Base-by-base conservation (phyloP, 2,329 filamentous ascomycete species). In the Xenoacremonium recifei region DNA sequence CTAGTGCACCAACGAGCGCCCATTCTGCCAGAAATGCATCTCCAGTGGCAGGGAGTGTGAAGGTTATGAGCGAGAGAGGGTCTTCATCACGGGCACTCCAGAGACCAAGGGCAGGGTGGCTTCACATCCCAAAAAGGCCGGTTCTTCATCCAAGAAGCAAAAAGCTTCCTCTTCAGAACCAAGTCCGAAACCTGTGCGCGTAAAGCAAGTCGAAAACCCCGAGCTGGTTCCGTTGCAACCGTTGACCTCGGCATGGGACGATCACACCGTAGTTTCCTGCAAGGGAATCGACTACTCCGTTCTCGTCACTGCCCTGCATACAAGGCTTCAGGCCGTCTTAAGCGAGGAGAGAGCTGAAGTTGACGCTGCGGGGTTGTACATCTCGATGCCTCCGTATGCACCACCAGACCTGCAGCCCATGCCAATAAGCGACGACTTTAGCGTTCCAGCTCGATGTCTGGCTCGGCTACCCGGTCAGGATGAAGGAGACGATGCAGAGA, bases 21-120 rank as follows among this genome's bases (percentile, higher is more conserved):
- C 82, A 2, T 67, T 68, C 27, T 85, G 82, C 59, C 72, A 71
- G 40, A 83, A 82, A 57, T 85, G 82, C 58, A 65, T 71, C 42
- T 70, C 75, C 51, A 76, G 73, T 51, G 77, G 78, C 17, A 69
- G 79, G 33, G 61, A 72, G 43, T 85, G 82, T 53, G 74, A 73
- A 35, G 82, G 82, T 29, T 86, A 85, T 59, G 74, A 82, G 55
- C 69, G 77, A 29, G 75, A 83, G 55, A 75, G 75, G 13, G 74
- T 84, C 42, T 85, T 85, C 62, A 82, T 85, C 58, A 75, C 79
- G 29, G 77, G 76, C n/a, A 81, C 77, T 3, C 67, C 66, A 27
- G 66, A 77, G 44, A 72, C 71, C 45, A 73, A 70, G 44, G 77
- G 77, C 10, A 71, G 77, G 21, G 79, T 78, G 39, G 76, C 76